Evolutionary conservation across 306 rosid genomes (phyloP).

Genomic region (Cicer chorassanicum): DNA sequence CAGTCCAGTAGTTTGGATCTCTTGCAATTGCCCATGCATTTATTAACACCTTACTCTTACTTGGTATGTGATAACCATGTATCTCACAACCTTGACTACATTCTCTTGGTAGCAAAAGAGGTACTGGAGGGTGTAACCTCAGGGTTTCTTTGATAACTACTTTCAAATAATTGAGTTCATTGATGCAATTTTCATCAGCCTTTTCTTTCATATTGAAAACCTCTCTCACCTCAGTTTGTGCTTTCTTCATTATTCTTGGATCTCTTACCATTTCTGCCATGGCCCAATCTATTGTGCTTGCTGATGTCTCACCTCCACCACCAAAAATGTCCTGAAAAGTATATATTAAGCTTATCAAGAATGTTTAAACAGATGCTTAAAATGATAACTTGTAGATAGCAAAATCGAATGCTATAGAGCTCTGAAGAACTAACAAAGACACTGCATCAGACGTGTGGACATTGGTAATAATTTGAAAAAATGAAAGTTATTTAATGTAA

Average conservation of each 20-base stretch:
- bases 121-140: slow-evolving; percentile 47
- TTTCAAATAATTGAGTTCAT: slow-evolving; percentile 49
- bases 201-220: slow-evolving; percentile 1
- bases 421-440: too few relatives aligned
- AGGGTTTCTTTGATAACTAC: slow-evolving; percentile 48
- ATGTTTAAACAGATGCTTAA: not conserved
- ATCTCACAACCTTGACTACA: slow-evolving; percentile 40
- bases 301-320: slow-evolving; percentile 54
- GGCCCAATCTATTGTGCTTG: slow-evolving; percentile 47
- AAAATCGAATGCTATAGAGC: too few relatives aligned
- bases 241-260: slow-evolving; percentile 44
- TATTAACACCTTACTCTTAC: slow-evolving; percentile 31
- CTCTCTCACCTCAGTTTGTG: slow-evolving; percentile 40
- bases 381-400: too few relatives aligned
- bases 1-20: slow-evolving; percentile 48
- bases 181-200: slow-evolving; percentile 33
- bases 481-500: too few relatives aligned
- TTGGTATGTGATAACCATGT: slow-evolving; percentile 46
- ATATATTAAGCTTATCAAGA: not conserved
- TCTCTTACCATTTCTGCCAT: slow-evolving; percentile 46
- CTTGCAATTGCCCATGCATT: slow-evolving; percentile 53
- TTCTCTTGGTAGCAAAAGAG: slow-evolving; percentile 49
- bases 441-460: too few relatives aligned
- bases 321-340: slow-evolving; percentile 40
- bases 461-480: too few relatives aligned